Percentiles rank a stretch among this genome's conserved stretches.
Conservation (phyloP, 495 filamentous ascomycete species). For the Xylaria cubensis region DNA sequence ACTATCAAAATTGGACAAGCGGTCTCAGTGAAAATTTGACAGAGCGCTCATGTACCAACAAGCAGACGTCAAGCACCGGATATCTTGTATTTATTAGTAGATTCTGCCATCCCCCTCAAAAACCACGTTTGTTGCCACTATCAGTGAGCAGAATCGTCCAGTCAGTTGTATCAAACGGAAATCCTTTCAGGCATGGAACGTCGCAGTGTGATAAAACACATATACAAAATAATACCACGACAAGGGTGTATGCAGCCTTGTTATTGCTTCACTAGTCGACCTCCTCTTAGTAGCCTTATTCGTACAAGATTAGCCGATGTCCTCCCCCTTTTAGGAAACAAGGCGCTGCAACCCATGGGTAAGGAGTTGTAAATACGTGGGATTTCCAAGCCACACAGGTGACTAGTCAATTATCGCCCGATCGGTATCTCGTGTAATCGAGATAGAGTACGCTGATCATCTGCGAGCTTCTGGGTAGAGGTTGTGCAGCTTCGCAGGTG, state of each 20-base stretch:
- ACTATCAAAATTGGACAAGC: neutral
- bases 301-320: neutral
- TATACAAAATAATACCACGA: neutral
- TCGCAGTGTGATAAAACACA: neutral
- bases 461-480: neutral
- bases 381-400: slow-evolving; percentile 4
- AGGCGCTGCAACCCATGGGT: slow-evolving; percentile 6
- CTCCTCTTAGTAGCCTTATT: neutral
- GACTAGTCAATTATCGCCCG: slow-evolving; percentile 11
- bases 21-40: neutral
- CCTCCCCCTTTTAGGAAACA: slow-evolving; percentile 13
- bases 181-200: neutral
- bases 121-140: neutral
- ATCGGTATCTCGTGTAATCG: neutral
- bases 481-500: slow-evolving; percentile 7
- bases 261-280: neutral
- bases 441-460: slow-evolving; percentile 9
- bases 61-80: neutral
- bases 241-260: neutral
- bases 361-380: neutral
- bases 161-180: neutral
- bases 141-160: neutral
- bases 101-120: neutral
- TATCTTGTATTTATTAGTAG: neutral
- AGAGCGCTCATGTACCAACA: neutral